phyloP scores from a whole-genome alignment of 305 asterid species.

The Withania somnifera region DNA sequence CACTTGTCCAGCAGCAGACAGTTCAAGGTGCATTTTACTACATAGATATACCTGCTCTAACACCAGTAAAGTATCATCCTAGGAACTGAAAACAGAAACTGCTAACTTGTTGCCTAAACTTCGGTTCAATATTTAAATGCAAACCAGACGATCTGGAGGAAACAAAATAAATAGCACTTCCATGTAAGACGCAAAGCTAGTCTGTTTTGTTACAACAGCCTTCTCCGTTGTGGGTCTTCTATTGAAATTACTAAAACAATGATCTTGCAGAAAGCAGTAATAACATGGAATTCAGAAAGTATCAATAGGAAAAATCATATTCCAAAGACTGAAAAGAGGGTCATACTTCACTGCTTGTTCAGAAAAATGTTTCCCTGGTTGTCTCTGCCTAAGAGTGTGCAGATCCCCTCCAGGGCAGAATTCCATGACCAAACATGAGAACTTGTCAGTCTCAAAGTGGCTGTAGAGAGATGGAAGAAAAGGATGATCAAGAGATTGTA shows the following conservation, averaged over 20 bases:
- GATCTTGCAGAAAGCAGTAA: background rate
- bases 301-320: background rate
- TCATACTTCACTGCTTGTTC: conserved; percentile 82
- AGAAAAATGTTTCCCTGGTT: conserved; percentile 62
- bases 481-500: conserved; percentile 68
- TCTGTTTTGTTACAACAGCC: background rate
- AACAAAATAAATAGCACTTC: too few relatives aligned
- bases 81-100: too few relatives aligned
- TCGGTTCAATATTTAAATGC: too few relatives aligned
- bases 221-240: background rate
- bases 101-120: too few relatives aligned
- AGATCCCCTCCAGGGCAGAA: conserved; percentile 85
- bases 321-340: conserved; percentile 6
- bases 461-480: conserved; percentile 65
- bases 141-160: too few relatives aligned
- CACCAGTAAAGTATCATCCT: too few relatives aligned
- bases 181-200: background rate
- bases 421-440: conserved; percentile 78
- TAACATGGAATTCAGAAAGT: background rate
- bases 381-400: conserved; percentile 65
- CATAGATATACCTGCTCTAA: background rate
- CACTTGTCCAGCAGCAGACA: background rate
- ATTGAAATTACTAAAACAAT: background rate
- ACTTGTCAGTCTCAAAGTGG: conserved; percentile 73
- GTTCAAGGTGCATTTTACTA: background rate